phyloP scores from a whole-genome alignment of 2,329 filamentous ascomycete genomes.

The Metarhizium anisopliae region DNA sequence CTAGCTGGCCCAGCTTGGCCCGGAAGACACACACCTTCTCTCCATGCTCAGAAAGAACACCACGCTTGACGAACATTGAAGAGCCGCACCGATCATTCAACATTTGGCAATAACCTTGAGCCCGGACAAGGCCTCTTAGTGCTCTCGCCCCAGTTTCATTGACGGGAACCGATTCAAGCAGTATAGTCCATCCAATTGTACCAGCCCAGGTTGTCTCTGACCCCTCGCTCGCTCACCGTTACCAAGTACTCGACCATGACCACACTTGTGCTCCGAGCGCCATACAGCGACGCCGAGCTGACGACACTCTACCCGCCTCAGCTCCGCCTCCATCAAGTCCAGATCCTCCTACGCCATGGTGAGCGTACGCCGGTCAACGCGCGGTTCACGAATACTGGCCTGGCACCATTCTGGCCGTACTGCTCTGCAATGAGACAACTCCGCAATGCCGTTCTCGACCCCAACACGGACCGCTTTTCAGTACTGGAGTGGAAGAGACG shows the following conservation, averaged over 20 bases:
- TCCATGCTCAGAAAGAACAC: neutral
- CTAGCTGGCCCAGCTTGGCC: neutral
- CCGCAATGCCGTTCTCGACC: slow-evolving; percentile 40
- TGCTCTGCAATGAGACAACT: slow-evolving; percentile 70
- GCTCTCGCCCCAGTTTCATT: neutral
- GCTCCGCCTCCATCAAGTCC: slow-evolving; percentile 80
- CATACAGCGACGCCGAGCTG: slow-evolving; percentile 77
- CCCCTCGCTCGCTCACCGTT: neutral
- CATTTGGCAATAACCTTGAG: neutral
- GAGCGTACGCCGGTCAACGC: slow-evolving; percentile 76
- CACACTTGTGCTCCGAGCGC: slow-evolving; percentile 60
- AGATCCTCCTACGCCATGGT: slow-evolving; percentile 75
- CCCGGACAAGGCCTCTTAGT: neutral
- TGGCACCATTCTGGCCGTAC: slow-evolving; percentile 77
- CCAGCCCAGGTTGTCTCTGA: too few relatives aligned
- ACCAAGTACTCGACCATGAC: slow-evolving; percentile 50
- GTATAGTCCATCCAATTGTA: too few relatives aligned
- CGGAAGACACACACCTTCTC: neutral
- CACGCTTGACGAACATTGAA: neutral
- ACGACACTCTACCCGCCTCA: slow-evolving; percentile 68
- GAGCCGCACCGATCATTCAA: neutral
- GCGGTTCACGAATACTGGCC: slow-evolving; percentile 74
- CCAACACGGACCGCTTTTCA: slow-evolving; percentile 28
- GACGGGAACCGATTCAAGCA: too few relatives aligned
- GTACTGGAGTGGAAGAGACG: slow-evolving; percentile 57